Evolutionary conservation across 345 rosid species (phyloP).

Genomic region (Clarkia xantiana): DNA sequence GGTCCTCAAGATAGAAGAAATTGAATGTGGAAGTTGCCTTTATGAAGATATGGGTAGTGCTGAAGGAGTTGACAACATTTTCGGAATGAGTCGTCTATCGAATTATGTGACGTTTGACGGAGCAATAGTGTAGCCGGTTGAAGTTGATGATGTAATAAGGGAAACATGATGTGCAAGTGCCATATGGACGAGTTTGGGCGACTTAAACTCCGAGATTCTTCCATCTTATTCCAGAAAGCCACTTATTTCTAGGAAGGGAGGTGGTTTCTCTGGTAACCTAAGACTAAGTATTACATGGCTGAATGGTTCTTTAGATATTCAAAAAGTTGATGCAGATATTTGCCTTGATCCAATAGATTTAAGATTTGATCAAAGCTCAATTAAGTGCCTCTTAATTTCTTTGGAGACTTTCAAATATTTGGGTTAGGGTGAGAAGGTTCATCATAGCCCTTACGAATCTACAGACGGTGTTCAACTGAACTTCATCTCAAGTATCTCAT

Average conservation of each 20-base stretch:
- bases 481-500: constrained; percentile 27
- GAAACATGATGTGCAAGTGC: constrained; percentile 13
- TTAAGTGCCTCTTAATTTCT: constrained; percentile 47
- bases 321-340: constrained; percentile 76
- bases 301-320: constrained; percentile 80
- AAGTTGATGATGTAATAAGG: constrained; percentile 26
- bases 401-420: constrained; percentile 37
- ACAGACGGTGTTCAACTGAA: constrained; percentile 26
- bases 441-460: constrained; percentile 14
- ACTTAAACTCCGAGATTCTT: constrained; percentile 8
- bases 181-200: constrained; percentile 13
- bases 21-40: constrained; percentile 59
- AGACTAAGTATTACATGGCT: constrained; percentile 86
- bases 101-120: too few species aligned
- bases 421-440: constrained; percentile 13
- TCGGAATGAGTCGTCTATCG: constrained; percentile 52
- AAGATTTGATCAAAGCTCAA: constrained; percentile 48
- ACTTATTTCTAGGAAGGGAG: constrained; percentile 45
- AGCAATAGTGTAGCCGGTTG: constrained; percentile 56
- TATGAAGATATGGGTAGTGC: constrained; percentile 38
- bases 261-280: constrained; percentile 73
- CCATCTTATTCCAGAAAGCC: too few species aligned
- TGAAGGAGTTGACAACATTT: constrained; percentile 32
- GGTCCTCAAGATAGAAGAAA: constrained; percentile 56
- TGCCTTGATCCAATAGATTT: constrained; percentile 80